Base-by-base conservation (phyloP, 2,329 filamentous ascomycete species). In the Paramyrothecium sp. region DNA sequence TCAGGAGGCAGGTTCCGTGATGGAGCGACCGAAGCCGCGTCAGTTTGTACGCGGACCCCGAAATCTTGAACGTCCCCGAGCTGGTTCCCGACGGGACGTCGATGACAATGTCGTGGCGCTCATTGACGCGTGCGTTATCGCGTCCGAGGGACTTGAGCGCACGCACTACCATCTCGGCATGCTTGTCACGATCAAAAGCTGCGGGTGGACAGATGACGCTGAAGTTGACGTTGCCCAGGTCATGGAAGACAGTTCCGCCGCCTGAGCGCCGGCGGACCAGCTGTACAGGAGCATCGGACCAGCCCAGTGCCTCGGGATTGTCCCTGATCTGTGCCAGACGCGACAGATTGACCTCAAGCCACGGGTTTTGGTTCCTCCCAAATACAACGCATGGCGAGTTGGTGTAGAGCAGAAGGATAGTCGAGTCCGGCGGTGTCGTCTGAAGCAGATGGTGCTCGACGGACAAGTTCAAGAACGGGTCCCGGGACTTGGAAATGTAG, bases 301-400 rank as follows among this genome's bases (percentile, higher is more conserved):
- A 68, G 0, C 61, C 60, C 59, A 65, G 50, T 47, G 59, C 64
- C 17, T 64, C 58, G 10, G 63, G 64, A 10, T 54, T 53, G n/a
- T 60, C 51, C 8, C 61, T 56, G 53, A 65, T 64, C 54, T 61
- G 62, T 3, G 66, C 66, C 2, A 96, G 77, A 1, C 85, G 78
- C 44, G 76, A 76, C 10, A 97, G 81, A 70, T 96, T 91, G 60
- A 91, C 87, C 77, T 99, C 95, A 10, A 91, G 81, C 95, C 94
- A 99, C 55, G 95, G 95, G 72, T 99, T 99, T 77, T 99, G 95
- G 72, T 99, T 99, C 59, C 95, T 88, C 48, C 95, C 95, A 64
- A 99, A 89, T 69, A 99, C 88, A 58, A 99, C 83, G 71, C 91
- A 92, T 1, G 94, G 92, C 41, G 85, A 76, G 75, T 99, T 98